These are phyloP conservation scores for Neopestalotiopsis sp. DNA, from an alignment of 2,329 filamentous ascomycete species.

Conservation along the genomic window DNA sequence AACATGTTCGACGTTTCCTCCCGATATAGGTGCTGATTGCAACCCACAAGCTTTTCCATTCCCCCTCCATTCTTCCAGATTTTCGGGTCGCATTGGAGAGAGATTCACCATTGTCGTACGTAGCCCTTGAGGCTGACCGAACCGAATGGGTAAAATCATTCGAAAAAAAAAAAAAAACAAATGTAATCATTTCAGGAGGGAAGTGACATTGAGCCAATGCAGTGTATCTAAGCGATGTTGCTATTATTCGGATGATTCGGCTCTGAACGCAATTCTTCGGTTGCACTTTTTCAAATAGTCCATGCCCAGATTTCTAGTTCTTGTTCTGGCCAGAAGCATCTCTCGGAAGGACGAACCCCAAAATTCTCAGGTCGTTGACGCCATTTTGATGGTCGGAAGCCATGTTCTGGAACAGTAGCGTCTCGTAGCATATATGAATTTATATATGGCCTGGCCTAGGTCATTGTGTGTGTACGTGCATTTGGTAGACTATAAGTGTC, in stretches of 20 bases:
- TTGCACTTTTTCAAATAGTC: background rate
- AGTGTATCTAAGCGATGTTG: conserved; percentile 1
- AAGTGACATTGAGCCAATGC: background rate
- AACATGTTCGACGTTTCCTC: background rate
- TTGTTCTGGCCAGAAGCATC: background rate
- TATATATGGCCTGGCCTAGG: too few relatives aligned
- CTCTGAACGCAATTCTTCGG: background rate
- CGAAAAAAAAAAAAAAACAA: too few relatives aligned
- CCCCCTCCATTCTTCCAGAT: background rate
- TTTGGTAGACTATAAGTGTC: too few relatives aligned
- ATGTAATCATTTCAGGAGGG: background rate
- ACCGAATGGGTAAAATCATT: background rate
- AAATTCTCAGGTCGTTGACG: too few relatives aligned
- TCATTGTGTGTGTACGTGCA: too few relatives aligned
- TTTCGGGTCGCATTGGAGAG: background rate
- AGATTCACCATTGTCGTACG: background rate
- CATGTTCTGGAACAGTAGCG: too few relatives aligned
- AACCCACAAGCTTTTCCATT: background rate
- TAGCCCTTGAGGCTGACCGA: background rate
- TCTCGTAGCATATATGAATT: too few relatives aligned
- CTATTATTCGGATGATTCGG: background rate
- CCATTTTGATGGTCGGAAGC: too few relatives aligned
- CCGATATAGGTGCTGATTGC: background rate
- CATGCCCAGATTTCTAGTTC: background rate
- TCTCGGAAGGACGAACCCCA: background rate